Conservation (phyloP, 2,329 filamentous ascomycete species). For the Atkinsonella hypoxylon region DNA sequence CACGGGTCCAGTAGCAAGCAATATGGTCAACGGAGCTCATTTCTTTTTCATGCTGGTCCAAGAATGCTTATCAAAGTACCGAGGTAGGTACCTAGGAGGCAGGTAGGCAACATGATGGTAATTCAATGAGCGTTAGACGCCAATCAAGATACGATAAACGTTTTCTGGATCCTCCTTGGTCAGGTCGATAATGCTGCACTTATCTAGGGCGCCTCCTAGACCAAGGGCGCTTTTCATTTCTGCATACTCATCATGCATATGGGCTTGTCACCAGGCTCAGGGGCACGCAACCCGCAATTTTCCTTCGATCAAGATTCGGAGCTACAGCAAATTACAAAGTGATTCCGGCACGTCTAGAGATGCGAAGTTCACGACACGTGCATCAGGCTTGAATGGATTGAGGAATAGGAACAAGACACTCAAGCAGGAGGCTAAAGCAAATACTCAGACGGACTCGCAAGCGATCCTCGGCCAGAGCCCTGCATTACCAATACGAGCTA, state of each 20-base stretch:
- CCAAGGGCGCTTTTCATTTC: not conserved
- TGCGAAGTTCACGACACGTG: not conserved
- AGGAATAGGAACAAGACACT: constrained; percentile 11
- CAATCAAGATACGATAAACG: too few relatives aligned
- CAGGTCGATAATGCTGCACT: not conserved
- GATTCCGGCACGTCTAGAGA: not conserved
- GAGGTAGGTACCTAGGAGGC: too few relatives aligned
- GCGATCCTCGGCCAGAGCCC: constrained; percentile 30
- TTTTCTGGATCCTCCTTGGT: not conserved
- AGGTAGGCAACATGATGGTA: not conserved
- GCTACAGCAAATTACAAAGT: not conserved
- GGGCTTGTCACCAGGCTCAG: not conserved
- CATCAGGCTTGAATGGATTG: constrained; percentile 10
- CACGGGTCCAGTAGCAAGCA: too few relatives aligned
- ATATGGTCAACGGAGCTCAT: too few relatives aligned
- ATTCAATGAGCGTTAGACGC: not conserved
- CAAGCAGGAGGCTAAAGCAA: constrained; percentile 10
- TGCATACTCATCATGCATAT: not conserved
- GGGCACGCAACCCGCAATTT: not conserved
- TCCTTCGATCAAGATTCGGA: not conserved
- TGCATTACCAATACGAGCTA: constrained; percentile 44
- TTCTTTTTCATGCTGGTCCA: not conserved
- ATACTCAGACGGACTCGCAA: constrained; percentile 7
- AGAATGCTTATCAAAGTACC: too few relatives aligned
- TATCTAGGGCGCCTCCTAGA: not conserved